Evolutionary conservation across 768 basidiomycete species (phyloP).

Genomic region (Tulasnella sp.): DNA sequence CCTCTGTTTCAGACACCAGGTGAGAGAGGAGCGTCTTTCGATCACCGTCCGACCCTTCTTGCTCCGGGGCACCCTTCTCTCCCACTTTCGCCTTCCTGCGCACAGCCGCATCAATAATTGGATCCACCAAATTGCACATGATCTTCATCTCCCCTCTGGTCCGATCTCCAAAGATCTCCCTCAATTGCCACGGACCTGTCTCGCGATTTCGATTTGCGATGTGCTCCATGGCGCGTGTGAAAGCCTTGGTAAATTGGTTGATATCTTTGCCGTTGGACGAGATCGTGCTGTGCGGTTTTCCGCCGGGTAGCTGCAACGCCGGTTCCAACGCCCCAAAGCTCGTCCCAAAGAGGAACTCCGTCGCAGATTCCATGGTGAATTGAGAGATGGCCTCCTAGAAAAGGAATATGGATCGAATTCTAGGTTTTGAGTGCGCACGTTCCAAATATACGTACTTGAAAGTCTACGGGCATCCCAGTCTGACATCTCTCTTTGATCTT

Average conservation of each 20-base stretch:
- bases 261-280: background rate
- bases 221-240: background rate
- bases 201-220: constrained; percentile 1
- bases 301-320: constrained; percentile 23
- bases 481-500: constrained; percentile 35
- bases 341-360: constrained; percentile 54
- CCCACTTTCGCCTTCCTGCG: background rate
- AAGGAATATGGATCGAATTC: no score
- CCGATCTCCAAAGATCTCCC: constrained; percentile 35
- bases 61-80: constrained; percentile 30
- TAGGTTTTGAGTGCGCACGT: no score
- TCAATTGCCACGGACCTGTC: constrained; percentile 34
- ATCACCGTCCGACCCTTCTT: constrained; percentile 18
- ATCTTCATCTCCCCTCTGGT: constrained; percentile 37
- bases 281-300: background rate
- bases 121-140: constrained; percentile 45
- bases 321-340: constrained; percentile 35
- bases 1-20: constrained; percentile 52
- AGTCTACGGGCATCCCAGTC: constrained; percentile 43
- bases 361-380: constrained; percentile 57
- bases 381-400: constrained; percentile 41
- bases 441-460: constrained; percentile 34
- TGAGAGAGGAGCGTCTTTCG: constrained; percentile 60
- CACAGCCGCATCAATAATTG: constrained; percentile 46
- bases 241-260: constrained; percentile 1